phyloP scores from a whole-genome alignment of 371 early-diverging fungal species.

The Mortierella sp. region DNA sequence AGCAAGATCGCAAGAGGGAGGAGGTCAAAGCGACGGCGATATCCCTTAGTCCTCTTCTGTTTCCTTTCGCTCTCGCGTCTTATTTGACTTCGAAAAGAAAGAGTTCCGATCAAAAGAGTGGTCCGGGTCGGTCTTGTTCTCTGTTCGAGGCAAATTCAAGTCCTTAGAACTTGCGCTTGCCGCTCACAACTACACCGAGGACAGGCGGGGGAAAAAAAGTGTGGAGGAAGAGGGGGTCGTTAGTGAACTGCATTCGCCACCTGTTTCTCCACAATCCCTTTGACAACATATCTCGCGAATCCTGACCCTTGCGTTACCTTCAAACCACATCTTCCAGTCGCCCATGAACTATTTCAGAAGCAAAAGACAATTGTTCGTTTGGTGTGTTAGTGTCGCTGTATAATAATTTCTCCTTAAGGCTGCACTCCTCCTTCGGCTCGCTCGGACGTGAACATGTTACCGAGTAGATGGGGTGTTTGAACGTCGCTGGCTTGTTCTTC shows the following conservation, averaged over 20 bases:
- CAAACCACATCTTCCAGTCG: constrained; percentile 75
- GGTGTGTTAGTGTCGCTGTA: too few species aligned
- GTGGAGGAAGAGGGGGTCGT: neutral
- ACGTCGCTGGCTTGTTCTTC: constrained; percentile 79
- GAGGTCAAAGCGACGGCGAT: too few species aligned
- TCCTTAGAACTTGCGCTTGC: constrained; percentile 21
- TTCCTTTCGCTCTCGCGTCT: neutral
- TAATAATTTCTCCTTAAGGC: neutral
- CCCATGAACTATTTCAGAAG: constrained; percentile 58
- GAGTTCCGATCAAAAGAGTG: neutral
- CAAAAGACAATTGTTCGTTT: neutral
- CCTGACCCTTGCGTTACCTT: constrained; percentile 51
- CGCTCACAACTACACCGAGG: constrained; percentile 8
- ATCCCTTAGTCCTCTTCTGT: neutral
- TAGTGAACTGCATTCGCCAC: neutral
- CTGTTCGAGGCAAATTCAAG: too few species aligned
- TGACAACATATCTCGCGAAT: too few species aligned
- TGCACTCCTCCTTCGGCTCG: neutral
- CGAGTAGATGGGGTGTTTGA: constrained; percentile 70
- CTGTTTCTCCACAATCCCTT: neutral
- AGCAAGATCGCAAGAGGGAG: too few species aligned
- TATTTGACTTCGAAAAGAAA: neutral
- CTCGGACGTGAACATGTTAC: constrained; percentile 11
- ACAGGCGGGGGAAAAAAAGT: neutral
- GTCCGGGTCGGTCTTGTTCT: neutral